Conservation (phyloP, 2,329 filamentous ascomycete species). For the Arthrinium phaeospermum region DNA sequence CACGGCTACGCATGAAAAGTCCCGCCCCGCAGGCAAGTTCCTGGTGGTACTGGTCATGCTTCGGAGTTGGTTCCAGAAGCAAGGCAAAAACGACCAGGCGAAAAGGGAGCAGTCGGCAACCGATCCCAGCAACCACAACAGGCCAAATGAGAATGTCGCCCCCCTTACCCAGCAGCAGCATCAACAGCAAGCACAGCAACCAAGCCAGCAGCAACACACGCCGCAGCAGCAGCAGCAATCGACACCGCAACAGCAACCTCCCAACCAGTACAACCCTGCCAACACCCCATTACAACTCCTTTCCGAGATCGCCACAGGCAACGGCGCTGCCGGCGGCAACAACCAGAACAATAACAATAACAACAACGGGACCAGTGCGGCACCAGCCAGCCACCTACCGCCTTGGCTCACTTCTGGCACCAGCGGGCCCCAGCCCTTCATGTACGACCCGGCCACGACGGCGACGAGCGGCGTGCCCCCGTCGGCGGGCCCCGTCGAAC, state of each 20-base stretch:
- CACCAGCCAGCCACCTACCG: background rate
- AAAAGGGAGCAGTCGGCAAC: conserved; percentile 27
- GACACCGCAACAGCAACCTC: conserved; percentile 28
- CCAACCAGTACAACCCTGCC: conserved; percentile 38
- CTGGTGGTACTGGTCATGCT: conserved; percentile 73
- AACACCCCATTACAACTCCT: conserved; percentile 62
- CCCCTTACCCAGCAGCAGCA: conserved; percentile 8
- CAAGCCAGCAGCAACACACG: conserved; percentile 17
- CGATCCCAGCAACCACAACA: conserved; percentile 17
- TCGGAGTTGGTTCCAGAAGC: conserved; percentile 68
- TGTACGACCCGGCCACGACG: conserved; percentile 39
- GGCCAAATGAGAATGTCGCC: background rate
- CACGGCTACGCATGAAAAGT: conserved; percentile 67
- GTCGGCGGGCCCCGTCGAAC: background rate
- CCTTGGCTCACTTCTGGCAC: conserved; percentile 9
- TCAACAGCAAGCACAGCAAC: conserved; percentile 1
- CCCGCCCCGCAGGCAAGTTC: conserved; percentile 72
- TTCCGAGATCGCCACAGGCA: conserved; percentile 60
- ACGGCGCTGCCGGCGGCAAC: conserved; percentile 29
- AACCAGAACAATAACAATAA: conserved; percentile 21
- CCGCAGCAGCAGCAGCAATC: conserved; percentile 27
- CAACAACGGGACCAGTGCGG: background rate
- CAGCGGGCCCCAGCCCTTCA: conserved; percentile 33
- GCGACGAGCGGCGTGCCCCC: conserved; percentile 8
- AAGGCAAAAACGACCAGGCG: conserved; percentile 29